Conservation (phyloP, 805 yeast genomes). For the Kluyveromyces aestuarii region DNA sequence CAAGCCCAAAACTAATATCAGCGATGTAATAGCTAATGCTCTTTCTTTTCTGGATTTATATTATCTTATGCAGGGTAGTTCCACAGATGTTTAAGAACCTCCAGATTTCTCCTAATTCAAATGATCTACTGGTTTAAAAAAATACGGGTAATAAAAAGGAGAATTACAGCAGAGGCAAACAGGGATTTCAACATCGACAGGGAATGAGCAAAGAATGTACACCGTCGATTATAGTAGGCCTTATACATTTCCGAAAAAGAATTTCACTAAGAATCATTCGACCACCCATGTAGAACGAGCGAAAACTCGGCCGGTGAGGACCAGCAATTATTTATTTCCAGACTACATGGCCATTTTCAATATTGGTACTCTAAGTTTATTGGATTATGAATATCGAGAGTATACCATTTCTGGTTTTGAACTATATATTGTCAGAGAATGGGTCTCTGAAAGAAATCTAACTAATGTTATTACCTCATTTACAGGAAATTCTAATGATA, state of each 20-base stretch:
- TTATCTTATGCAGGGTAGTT: no score
- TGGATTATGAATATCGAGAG: constrained; percentile 36
- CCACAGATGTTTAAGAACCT: no score
- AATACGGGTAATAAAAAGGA: not conserved
- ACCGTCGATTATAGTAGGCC: not conserved
- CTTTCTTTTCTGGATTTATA: no score
- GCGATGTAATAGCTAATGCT: no score
- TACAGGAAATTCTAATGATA: constrained; percentile 74
- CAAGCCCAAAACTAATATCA: no score
- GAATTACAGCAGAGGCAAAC: not conserved
- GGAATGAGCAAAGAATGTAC: not conserved
- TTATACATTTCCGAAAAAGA: not conserved
- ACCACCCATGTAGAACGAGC: constrained; percentile 1
- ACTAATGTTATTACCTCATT: constrained; percentile 68
- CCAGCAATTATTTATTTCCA: constrained; percentile 33
- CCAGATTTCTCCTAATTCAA: not conserved
- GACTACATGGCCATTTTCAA: constrained; percentile 47
- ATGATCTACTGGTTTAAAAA: not conserved
- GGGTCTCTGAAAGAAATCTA: constrained; percentile 68
- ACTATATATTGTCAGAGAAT: constrained; percentile 86
- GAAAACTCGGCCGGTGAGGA: constrained; percentile 14
- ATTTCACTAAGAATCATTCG: not conserved
- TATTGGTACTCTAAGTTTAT: constrained; percentile 34
- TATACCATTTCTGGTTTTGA: constrained; percentile 66
- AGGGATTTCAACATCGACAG: not conserved